A percentile compares a stretch with the other conserved stretches of the same genome.
Evolutionary conservation across 208 protist species (phyloP).

Genomic region (Crithidia bombi): DNA sequence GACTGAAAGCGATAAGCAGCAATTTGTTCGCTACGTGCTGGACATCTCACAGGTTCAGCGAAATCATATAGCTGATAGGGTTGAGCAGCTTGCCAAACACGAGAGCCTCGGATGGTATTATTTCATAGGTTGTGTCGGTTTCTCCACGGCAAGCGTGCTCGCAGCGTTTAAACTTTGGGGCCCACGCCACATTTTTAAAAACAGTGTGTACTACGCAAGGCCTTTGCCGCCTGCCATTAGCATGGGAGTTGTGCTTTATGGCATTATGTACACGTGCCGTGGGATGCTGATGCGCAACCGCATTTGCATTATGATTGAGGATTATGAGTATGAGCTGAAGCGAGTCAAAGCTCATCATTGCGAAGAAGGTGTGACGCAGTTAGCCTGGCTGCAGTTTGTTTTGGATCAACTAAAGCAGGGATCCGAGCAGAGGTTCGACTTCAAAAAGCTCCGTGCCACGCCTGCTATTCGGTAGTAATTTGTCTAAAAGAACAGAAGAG

Average conservation of each 20-base stretch:
- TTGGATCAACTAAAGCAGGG: conserved; percentile 85
- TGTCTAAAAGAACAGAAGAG: conserved; percentile 6
- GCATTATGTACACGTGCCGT: conserved; percentile 83
- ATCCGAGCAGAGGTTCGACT: conserved; percentile 83
- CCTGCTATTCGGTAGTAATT: conserved; percentile 26
- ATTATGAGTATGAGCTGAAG: conserved; percentile 93
- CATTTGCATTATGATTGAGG: conserved; percentile 90
- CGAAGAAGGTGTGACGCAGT: conserved; percentile 82
- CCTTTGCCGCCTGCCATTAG: conserved; percentile 87
- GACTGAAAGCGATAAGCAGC: conserved; percentile 36
- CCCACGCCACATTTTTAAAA: conserved; percentile 90
- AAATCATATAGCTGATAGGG: conserved; percentile 66
- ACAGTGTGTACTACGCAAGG: conserved; percentile 87
- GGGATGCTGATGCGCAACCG: conserved; percentile 88
- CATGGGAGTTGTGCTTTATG: conserved; percentile 88
- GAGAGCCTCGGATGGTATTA: conserved; percentile 80
- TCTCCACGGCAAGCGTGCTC: conserved; percentile 67
- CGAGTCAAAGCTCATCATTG: conserved; percentile 90
- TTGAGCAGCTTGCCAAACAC: conserved; percentile 75
- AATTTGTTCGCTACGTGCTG: conserved; percentile 76
- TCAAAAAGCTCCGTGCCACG: conserved; percentile 71
- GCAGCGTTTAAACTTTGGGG: conserved; percentile 84
- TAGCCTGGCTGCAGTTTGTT: conserved; percentile 92
- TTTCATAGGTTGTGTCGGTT: conserved; percentile 75
- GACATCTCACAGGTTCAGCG: conserved; percentile 83